These are phyloP conservation scores for Fraxinus ornus DNA, from an alignment of 305 asterid species.

Conservation along the genomic window DNA sequence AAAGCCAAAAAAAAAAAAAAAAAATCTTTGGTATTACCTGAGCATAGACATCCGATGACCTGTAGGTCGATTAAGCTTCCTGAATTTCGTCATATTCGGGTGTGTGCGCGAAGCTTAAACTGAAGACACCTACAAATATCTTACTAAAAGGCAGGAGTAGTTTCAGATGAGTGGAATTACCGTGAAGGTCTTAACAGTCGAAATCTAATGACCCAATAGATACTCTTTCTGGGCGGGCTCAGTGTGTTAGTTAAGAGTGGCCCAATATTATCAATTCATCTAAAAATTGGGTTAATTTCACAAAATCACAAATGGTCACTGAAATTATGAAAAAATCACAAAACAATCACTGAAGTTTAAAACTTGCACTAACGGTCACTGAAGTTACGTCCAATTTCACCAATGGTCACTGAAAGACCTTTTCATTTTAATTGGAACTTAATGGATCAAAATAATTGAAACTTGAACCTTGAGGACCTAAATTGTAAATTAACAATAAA, in stretches of 20 bases:
- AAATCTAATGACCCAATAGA: neutral
- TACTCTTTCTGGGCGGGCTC: neutral
- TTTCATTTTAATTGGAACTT: too few species aligned
- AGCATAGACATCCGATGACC: conserved; percentile 86
- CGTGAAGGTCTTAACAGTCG: neutral
- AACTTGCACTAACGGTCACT: too few species aligned
- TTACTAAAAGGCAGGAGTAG: neutral
- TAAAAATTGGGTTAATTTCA: too few species aligned
- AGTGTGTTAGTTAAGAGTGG: neutral
- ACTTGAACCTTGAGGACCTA: too few species aligned
- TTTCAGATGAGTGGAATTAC: neutral
- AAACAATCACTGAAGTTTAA: too few species aligned
- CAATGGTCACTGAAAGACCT: too few species aligned
- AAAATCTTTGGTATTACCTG: conserved; percentile 35
- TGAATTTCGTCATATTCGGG: conserved; percentile 58
- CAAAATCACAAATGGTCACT: too few species aligned
- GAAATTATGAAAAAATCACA: too few species aligned
- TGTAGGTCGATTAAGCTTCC: conserved; percentile 79
- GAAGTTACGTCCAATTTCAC: too few species aligned
- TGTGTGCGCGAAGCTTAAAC: neutral
- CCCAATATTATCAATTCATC: neutral
- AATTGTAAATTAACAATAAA: too few species aligned
- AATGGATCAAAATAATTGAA: too few species aligned
- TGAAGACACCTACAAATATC: conserved; percentile 16
- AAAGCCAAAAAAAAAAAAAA: neutral